Evolutionary conservation across 768 basidiomycete genomes (phyloP).

Genomic region (Rhodotorula paludigena): DNA sequence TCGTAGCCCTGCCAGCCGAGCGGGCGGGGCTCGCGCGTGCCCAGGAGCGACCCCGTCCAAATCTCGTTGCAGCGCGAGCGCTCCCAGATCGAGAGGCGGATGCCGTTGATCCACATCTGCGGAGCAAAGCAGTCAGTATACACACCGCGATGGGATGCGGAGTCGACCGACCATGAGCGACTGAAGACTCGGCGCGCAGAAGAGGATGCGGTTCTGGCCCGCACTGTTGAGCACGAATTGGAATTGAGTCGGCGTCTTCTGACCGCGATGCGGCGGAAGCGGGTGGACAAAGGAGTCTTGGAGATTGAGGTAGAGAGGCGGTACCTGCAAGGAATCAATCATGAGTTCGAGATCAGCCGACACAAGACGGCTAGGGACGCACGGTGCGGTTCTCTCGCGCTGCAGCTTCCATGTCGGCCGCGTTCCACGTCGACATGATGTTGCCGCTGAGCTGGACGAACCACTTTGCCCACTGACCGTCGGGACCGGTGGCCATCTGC

Average conservation of each 20-base stretch:
- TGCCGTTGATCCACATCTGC: slow-evolving; percentile 72
- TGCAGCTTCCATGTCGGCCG: slow-evolving; percentile 79
- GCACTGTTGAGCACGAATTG: slow-evolving; percentile 91
- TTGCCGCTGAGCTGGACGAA: slow-evolving; percentile 77
- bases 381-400: slow-evolving; percentile 60
- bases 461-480: slow-evolving; percentile 76
- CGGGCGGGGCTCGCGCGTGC: slow-evolving; percentile 57
- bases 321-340: slow-evolving; percentile 60
- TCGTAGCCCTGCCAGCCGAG: slow-evolving; percentile 44
- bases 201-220: slow-evolving; percentile 79
- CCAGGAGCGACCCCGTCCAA: slow-evolving; percentile 86
- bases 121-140: neutral
- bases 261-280: slow-evolving; percentile 49
- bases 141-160: neutral
- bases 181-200: slow-evolving; percentile 52
- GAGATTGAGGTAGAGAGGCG: slow-evolving; percentile 78
- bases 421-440: slow-evolving; percentile 85
- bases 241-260: slow-evolving; percentile 54
- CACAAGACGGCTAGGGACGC: neutral
- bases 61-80: slow-evolving; percentile 92
- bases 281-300: slow-evolving; percentile 58
- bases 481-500: slow-evolving; percentile 61
- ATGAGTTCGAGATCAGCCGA: neutral
- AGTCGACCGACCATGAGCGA: slow-evolving; percentile 53
- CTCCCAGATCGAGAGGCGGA: slow-evolving; percentile 89